Base-by-base conservation (phyloP, 176 grass and related monocot genomes). In the Aegilops tauschii region DNA sequence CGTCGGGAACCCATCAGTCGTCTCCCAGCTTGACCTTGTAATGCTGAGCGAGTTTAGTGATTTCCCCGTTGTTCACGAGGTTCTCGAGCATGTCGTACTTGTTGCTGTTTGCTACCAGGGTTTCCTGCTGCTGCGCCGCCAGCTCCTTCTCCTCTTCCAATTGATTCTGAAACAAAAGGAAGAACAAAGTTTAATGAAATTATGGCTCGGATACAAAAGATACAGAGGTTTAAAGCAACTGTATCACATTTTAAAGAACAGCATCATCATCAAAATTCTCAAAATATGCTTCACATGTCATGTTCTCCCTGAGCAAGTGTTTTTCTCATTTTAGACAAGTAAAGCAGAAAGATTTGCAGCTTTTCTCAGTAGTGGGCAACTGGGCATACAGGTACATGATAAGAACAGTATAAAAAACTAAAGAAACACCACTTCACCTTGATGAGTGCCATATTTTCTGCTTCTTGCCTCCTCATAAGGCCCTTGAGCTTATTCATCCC, bases 121-220 rank as follows among this genome's bases (percentile, higher is more conserved):
- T 47, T 47, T 90, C 91, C 47, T 79, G 76, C 61, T 95, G 93
- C 76, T 87, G 86, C 11, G 75, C 79, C 20, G 86, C 83, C 80
- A 93, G 65, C 8, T 76, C 83, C 65, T 93, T 81, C 84, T 95
- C 91, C 67, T 80, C 93, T 50, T 93, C 81, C 61, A 93, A 66
- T 28, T 87, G 77, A 86, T 37, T 88, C 91, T 95, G 86, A 34
- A 35, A 73, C 4, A 3, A 3, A 14, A 42, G 64, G 40, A 42
- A 42, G 9, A 20, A 81, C 6, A 80, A 9, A 80, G 47, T 31
- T 30, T 21, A 3, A 42, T 80, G 16, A 31, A 14, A 76, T 29
- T 49, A 29, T 29, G 14, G 16, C 50, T 54, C 16, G 16, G 16
- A 54, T 54, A 18, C 50, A 18, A n/a, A n/a, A n/a, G n/a, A n/a